Conservation (phyloP, 371 early-diverging fungal genomes). For the Umbelopsis sp. region DNA sequence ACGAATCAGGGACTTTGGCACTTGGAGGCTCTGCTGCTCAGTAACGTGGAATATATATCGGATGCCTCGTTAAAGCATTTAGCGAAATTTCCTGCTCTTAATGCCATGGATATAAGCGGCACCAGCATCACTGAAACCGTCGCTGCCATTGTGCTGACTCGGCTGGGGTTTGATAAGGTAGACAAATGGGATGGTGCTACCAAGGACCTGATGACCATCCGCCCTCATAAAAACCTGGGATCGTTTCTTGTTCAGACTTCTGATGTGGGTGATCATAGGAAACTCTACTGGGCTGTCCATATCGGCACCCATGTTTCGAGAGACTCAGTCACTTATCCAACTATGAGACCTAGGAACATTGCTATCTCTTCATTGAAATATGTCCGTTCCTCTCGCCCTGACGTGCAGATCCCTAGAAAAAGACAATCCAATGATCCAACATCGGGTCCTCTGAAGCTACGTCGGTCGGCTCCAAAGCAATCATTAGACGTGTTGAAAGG, state of each 20-base stretch:
- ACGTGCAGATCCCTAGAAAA: no score
- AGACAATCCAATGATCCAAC: no score
- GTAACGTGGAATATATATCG: neutral
- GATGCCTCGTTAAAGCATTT: neutral
- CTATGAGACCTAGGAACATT: no score
- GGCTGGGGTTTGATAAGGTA: neutral
- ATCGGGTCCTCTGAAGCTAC: no score
- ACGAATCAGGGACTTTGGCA: neutral
- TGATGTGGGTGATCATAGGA: neutral
- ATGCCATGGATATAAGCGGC: neutral
- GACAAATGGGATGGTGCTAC: neutral
- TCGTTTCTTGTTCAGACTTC: neutral
- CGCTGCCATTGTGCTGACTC: neutral
- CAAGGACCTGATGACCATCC: neutral
- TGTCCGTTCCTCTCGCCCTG: no score
- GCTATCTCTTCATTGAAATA: no score
- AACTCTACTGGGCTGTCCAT: no score
- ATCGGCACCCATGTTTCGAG: no score
- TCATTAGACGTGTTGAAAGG: no score
- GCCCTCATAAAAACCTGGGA: neutral
- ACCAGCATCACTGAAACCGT: neutral
- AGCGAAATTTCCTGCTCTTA: neutral
- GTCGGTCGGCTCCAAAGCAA: no score
- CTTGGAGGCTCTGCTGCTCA: neutral
- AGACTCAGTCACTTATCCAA: no score